These are phyloP conservation scores for Trichosanthes cucumerina DNA, from an alignment of 306 rosid species.

Conservation along the genomic window DNA sequence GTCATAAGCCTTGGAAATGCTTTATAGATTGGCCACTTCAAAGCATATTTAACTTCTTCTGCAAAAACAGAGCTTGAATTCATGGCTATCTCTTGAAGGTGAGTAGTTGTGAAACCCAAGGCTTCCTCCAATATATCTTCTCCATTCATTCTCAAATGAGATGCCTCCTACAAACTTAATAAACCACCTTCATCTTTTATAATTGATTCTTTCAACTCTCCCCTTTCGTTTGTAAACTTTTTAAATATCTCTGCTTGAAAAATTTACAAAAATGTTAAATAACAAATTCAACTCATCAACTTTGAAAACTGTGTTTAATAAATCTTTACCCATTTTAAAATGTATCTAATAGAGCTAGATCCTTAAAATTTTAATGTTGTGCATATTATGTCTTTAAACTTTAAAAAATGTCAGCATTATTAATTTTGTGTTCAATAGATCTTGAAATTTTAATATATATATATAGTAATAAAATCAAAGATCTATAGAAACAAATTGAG, in stretches of 20 bases:
- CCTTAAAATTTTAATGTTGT: too few relatives aligned
- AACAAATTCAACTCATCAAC: too few relatives aligned
- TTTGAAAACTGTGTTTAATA: too few relatives aligned
- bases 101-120: constrained; percentile 5
- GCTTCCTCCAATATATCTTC: constrained; percentile 13
- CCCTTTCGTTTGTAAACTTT: constrained; percentile 7
- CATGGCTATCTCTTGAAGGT: not conserved
- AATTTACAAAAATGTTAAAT: not conserved
- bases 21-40: constrained; percentile 10
- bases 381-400: too few relatives aligned
- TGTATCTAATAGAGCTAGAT: too few relatives aligned
- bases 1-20: constrained; percentile 4
- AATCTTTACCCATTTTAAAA: too few relatives aligned
- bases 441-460: too few relatives aligned
- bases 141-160: constrained; percentile 1
- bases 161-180: constrained; percentile 20
- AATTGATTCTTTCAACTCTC: constrained; percentile 1
- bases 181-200: not conserved
- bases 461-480: too few relatives aligned
- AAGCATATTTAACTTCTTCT: not conserved
- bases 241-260: constrained; percentile 10
- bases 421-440: too few relatives aligned
- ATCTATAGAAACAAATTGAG: too few relatives aligned
- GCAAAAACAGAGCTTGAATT: not conserved
- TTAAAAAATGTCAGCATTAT: too few relatives aligned